Base-by-base conservation (phyloP, 305 asterid genomes). In the Fraxinus angustifolia region DNA sequence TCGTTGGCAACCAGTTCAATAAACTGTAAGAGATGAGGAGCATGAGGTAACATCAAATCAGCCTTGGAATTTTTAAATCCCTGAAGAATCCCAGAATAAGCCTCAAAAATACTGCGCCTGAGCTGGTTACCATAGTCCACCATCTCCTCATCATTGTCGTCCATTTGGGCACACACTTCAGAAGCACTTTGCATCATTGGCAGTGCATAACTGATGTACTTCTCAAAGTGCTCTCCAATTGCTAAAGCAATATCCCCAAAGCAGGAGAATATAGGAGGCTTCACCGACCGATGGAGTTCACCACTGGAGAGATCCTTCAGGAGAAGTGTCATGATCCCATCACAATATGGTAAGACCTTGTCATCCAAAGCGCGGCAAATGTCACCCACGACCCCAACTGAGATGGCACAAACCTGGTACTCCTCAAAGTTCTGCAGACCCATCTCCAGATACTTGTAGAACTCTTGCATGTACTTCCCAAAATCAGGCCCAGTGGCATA, bases 201-300 rank as follows among this genome's bases (percentile, higher is more conserved):
- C 81, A 95, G 67, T 23, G 91, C 97, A 86, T 87, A 92, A 80
- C 80, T 81, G 0, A 89, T 26, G 79, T 95, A 95, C 80, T 93
- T 95, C 71, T 95, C 98, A 84, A 95, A 95, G 80, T 91, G 89
- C 14, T 84, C 97, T 2, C 93, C 92, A 2, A 95, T 91, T 26
- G 98, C 98, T 78, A 95, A 92, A 30, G 98, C 97, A 36, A 95
- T 92, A 84, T 95, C 98, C 16, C 98, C 98, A 84, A 95, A 92
- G 89, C 98, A 93, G 4, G 97, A 87, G 86, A 95, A 93, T 60
- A 92, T 92, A n/a, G 99, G 94, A 84, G 99, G 99, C 79, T 95
- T 95, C 35, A 95, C 98, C 2, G 98, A 92, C 36, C 96, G 91
- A 80, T 93, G 88, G n/a, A 95, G 85, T 80, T 95, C 97, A 78